A percentile compares a stretch with the other conserved stretches of the same genome.
Evolutionary conservation across 192 early-diverging fungal genomes (phyloP).

Genomic region (Coemansia sp.): DNA sequence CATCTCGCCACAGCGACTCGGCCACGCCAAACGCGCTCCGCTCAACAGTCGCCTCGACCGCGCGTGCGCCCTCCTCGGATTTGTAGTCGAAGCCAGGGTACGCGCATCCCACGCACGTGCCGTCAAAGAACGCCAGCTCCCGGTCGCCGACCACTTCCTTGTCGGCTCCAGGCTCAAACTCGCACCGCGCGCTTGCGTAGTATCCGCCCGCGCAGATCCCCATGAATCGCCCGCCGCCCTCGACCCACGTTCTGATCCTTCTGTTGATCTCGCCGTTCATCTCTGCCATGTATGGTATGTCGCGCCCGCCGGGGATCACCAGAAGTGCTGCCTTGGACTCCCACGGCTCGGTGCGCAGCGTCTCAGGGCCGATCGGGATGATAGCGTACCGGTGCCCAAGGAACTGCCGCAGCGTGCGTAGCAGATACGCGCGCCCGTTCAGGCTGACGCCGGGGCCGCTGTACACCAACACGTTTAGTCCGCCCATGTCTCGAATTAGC

Average conservation of each 20-base stretch:
- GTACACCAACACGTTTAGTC: conserved; percentile 51
- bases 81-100: conserved; percentile 85
- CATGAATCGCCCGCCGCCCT: conserved; percentile 78
- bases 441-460: conserved; percentile 46
- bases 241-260: conserved; percentile 66
- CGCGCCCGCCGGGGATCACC: conserved; percentile 88
- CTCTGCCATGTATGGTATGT: conserved; percentile 74
- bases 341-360: conserved; percentile 80
- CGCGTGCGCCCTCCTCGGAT: conserved; percentile 69
- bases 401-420: conserved; percentile 66
- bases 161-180: conserved; percentile 69
- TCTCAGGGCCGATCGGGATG: conserved; percentile 73
- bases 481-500: conserved; percentile 9
- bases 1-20: conserved; percentile 35
- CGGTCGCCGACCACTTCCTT: conserved; percentile 72
- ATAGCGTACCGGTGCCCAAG: conserved; percentile 87
- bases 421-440: conserved; percentile 27
- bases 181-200: conserved; percentile 67
- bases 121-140: conserved; percentile 70
- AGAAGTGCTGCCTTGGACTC: conserved; percentile 79
- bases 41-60: conserved; percentile 55
- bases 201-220: conserved; percentile 94
- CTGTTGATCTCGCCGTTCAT: conserved; percentile 64
- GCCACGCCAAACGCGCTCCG: conserved; percentile 23
- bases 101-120: conserved; percentile 68